Percentiles rank a stretch among this genome's conserved stretches.
These are phyloP conservation scores for Candida anutae DNA, from an alignment of 1,139 yeast species.

Conservation along the genomic window DNA sequence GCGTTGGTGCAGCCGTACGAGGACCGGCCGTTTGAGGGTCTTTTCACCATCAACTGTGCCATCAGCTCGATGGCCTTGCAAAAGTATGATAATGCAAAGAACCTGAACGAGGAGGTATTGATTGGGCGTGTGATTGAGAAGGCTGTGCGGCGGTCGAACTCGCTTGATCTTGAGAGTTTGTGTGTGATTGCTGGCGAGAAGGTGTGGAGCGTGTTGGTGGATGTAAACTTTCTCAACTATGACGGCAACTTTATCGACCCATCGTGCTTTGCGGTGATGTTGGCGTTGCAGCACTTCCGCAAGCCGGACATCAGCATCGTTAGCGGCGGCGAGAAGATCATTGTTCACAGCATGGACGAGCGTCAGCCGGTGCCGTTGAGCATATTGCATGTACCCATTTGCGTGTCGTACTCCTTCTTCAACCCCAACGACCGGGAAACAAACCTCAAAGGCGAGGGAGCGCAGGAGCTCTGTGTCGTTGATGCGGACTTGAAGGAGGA, in stretches of 20 bases:
- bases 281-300: slow-evolving; percentile 73
- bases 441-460: slow-evolving; percentile 58
- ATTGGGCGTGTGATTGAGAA: slow-evolving; percentile 81
- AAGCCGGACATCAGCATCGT: slow-evolving; percentile 74
- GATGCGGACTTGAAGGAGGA: slow-evolving; percentile 83
- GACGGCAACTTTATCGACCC: slow-evolving; percentile 93
- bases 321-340: slow-evolving; percentile 38
- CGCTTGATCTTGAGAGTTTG: slow-evolving; percentile 80
- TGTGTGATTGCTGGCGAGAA: slow-evolving; percentile 88
- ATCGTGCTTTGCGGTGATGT: slow-evolving; percentile 83
- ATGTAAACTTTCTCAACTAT: slow-evolving; percentile 76
- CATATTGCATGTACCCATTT: slow-evolving; percentile 81
- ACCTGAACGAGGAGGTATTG: slow-evolving; percentile 70
- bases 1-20: slow-evolving; percentile 78
- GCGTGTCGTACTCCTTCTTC: slow-evolving; percentile 84
- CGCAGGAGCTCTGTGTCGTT: slow-evolving; percentile 54
- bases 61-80: slow-evolving; percentile 87
- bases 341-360: slow-evolving; percentile 65
- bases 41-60: slow-evolving; percentile 78
- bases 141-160: slow-evolving; percentile 82
- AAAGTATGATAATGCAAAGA: slow-evolving; percentile 65
- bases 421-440: slow-evolving; percentile 58
- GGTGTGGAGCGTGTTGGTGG: slow-evolving; percentile 88
- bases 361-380: slow-evolving; percentile 84
- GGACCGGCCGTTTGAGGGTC: slow-evolving; percentile 91